Evolutionary conservation across 768 basidiomycete genomes (phyloP).

Genomic region (Leccinellum rugosiceps): DNA sequence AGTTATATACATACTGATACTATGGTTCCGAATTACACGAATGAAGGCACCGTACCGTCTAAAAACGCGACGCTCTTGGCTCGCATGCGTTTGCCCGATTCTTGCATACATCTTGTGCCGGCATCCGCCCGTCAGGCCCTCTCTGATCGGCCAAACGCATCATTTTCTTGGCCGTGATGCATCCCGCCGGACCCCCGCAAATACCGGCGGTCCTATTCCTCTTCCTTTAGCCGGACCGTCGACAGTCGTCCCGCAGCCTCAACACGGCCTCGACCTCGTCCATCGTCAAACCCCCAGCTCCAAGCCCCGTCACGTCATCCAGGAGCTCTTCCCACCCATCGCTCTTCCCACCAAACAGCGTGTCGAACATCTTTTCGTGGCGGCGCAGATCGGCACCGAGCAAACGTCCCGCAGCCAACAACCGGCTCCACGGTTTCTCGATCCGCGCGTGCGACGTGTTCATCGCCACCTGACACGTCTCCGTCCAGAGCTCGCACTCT

Average conservation of each 20-base stretch:
- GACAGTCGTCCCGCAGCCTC: constrained; percentile 42
- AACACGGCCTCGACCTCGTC: constrained; percentile 61
- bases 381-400: constrained; percentile 49
- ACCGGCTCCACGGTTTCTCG: constrained; percentile 72
- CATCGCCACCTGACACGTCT: constrained; percentile 67
- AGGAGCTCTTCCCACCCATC: constrained; percentile 51
- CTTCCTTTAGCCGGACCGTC: constrained; percentile 4
- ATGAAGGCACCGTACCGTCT: too few species aligned
- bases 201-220: not conserved
- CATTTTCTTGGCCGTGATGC: not conserved
- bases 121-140: not conserved
- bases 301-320: constrained; percentile 48
- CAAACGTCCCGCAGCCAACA: constrained; percentile 69
- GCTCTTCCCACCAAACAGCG: constrained; percentile 14
- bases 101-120: not conserved
- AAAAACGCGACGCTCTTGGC: not conserved
- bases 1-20: not conserved
- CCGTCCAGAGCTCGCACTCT: constrained; percentile 82
- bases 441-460: constrained; percentile 45
- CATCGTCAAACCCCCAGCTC: constrained; percentile 57
- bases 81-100: not conserved
- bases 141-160: too few species aligned
- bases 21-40: not conserved
- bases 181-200: not conserved
- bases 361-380: constrained; percentile 30